phyloP scores from a whole-genome alignment of 2,329 filamentous ascomycete genomes.

The Fusarium coffeatum region DNA sequence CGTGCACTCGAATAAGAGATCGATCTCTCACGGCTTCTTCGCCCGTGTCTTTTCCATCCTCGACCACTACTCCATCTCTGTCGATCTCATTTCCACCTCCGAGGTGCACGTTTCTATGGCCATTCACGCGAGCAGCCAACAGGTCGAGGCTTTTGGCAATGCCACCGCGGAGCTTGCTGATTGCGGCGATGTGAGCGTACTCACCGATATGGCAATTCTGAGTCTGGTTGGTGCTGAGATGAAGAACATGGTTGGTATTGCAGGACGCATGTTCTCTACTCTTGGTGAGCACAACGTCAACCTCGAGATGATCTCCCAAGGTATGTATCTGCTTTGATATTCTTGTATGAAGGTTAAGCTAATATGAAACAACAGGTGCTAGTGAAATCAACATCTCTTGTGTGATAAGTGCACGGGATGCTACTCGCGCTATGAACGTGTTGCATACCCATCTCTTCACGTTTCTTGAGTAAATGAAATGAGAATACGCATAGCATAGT shows the following conservation, averaged over 20 bases:
- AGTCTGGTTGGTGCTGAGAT: constrained; percentile 94
- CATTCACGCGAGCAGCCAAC: constrained; percentile 81
- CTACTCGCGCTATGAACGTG: constrained; percentile 93
- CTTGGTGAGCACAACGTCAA: constrained; percentile 94
- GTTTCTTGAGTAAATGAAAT: constrained; percentile 76
- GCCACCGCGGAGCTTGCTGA: constrained; percentile 79
- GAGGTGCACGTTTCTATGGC: constrained; percentile 99
- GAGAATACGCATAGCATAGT: background rate
- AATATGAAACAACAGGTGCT: constrained; percentile 70
- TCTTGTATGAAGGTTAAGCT: background rate
- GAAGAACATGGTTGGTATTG: constrained; percentile 97
- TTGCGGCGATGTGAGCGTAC: constrained; percentile 90
- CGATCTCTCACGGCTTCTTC: constrained; percentile 95
- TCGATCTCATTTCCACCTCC: constrained; percentile 95
- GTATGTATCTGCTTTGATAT: constrained; percentile 60
- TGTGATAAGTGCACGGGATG: constrained; percentile 91
- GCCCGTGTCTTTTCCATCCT: constrained; percentile 93
- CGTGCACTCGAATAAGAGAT: constrained; percentile 96
- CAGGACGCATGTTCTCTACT: constrained; percentile 93
- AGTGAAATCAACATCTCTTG: constrained; percentile 99
- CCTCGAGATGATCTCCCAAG: constrained; percentile 99
- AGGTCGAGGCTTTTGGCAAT: constrained; percentile 71
- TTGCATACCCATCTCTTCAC: constrained; percentile 97
- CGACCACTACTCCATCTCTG: constrained; percentile 85
- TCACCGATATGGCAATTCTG: constrained; percentile 93